Evolutionary conservation across 2,329 filamentous ascomycete species (phyloP).

Genomic region (Microcyclosporella mali): DNA sequence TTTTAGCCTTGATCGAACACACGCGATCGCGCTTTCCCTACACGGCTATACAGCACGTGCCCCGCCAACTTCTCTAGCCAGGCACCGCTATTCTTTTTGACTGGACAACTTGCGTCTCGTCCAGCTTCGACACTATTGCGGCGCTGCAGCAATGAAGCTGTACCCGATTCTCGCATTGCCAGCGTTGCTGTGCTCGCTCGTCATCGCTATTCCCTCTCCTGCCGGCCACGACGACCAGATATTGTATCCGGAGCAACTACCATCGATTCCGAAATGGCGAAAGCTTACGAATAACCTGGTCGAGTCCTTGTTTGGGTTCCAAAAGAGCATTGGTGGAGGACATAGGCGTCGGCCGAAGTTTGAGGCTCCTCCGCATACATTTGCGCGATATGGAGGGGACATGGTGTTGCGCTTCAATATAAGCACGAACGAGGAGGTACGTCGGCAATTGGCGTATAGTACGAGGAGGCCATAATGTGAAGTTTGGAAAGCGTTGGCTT

Average conservation of each 20-base stretch:
- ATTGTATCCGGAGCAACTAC: conserved; percentile 1
- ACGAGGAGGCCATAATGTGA: too few species aligned
- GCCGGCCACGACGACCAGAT: conserved; percentile 8
- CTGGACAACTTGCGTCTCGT: too few species aligned
- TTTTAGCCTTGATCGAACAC: neutral
- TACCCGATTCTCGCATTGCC: conserved; percentile 8
- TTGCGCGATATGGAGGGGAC: conserved; percentile 61
- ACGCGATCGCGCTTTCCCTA: too few species aligned
- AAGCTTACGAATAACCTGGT: conserved; percentile 10
- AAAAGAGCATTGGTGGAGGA: neutral
- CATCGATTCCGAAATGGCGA: conserved; percentile 13
- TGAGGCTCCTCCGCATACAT: conserved; percentile 19
- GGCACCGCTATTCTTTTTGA: too few species aligned
- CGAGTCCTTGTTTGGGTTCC: conserved; percentile 11
- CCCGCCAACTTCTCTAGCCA: too few species aligned
- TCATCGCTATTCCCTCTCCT: conserved; percentile 14
- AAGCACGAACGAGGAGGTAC: conserved; percentile 54
- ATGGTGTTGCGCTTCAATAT: conserved; percentile 88
- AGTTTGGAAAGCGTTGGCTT: too few species aligned
- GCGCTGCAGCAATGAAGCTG: too few species aligned
- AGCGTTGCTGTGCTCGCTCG: conserved; percentile 9
- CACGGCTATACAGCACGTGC: too few species aligned
- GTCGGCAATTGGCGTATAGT: too few species aligned
- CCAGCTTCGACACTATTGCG: too few species aligned
- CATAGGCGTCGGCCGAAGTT: neutral